Evolutionary conservation across 1,284 basidiomycete species (phyloP), one percentile per base, ranked within the genome.

Genomic region (Sporisorium scitamineum): DNA sequence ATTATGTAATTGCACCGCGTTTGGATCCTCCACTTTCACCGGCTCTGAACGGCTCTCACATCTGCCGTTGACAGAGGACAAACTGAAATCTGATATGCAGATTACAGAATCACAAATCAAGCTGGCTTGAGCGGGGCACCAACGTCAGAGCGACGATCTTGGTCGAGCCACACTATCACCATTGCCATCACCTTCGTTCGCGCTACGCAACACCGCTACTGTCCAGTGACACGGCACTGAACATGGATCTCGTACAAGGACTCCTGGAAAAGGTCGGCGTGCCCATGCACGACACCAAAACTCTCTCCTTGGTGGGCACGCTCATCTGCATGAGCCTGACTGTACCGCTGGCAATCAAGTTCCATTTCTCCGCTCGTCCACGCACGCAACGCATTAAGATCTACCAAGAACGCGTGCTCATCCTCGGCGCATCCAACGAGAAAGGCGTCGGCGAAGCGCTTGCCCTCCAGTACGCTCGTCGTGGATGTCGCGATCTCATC

Each of bases 391-490:
- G 62, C 5, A 60, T 89, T 58, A 78, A 82, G 13, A 86, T 86
- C 5, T 60, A 59, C 8, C 67, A 87, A 9, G 93, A 95, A 81
- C 90, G 92, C 1, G 91, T 95, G 7, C 85, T 94, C 13, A 88
- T 95, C 63, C 87, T 95, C 29, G 94, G 94, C 18, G 93, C 92
- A 1, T 92, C 92, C 8, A 80, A 71, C 29, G 63, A 70, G 18
- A 91, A 90, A 47, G 94, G 94, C 0, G 90, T 95, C n/a, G 94
- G 94, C 2, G 88, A 89, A 57, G 88, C 89, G 3, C 88, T 95
- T 22, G 93, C 93, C 1, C 87, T 89, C 16, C 87, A 89, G 65
- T 96, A 96, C 80, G 91, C 92, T 4, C 84, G 87, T 55, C 88
- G 92, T 22, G 93, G 93, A 10, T 93, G 93, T 5, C 88, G 87